Conservation (phyloP, 345 rosid genomes). For the Lagerstroemia speciosa region DNA sequence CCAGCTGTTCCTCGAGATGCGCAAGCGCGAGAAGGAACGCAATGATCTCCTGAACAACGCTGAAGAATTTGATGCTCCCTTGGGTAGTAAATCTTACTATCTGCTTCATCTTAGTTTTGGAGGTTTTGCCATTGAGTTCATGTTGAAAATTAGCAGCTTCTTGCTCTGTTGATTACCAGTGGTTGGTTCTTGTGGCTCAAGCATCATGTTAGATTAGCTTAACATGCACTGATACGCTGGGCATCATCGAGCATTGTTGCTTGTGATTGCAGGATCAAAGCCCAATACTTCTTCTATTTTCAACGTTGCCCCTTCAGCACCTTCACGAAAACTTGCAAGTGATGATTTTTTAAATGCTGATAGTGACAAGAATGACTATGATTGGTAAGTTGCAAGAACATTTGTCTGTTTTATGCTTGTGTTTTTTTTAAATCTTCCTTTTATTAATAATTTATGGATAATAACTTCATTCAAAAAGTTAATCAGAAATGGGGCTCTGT, state of each 20-base stretch:
- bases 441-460: neutral
- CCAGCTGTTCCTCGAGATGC: constrained; percentile 88
- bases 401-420: neutral
- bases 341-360: constrained; percentile 96
- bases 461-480: neutral
- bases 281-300: constrained; percentile 75
- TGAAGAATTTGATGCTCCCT: constrained; percentile 63
- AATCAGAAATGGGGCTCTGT: neutral
- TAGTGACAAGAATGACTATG: constrained; percentile 86
- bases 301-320: constrained; percentile 48
- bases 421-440: neutral
- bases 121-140: neutral
- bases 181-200: too few relatives aligned
- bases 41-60: constrained; percentile 41
- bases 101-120: neutral
- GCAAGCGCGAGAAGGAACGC: constrained; percentile 74
- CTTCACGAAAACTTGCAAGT: constrained; percentile 48
- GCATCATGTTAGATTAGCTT: neutral
- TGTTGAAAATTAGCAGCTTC: neutral
- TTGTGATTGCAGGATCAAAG: constrained; percentile 47
- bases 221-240: neutral
- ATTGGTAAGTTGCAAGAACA: constrained; percentile 49
- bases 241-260: neutral
- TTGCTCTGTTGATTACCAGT: too few relatives aligned
- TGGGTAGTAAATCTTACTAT: constrained; percentile 35